Conservation (phyloP, 2,329 filamentous ascomycete species). For the Trichoderma guizhouense region DNA sequence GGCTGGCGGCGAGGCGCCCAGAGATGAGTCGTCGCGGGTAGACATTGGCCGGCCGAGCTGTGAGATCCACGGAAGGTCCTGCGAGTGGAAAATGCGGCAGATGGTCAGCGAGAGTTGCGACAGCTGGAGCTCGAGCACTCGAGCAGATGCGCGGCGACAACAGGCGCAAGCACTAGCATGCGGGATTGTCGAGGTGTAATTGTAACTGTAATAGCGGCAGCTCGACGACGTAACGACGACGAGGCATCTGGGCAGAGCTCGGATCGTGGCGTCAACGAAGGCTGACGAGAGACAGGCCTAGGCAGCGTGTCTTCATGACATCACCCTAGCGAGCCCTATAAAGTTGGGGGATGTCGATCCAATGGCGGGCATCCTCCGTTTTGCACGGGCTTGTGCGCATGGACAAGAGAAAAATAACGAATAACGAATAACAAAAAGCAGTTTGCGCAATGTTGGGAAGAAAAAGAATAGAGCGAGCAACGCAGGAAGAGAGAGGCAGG, state of each 20-base stretch:
- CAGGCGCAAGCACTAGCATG: neutral
- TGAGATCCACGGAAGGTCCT: slow-evolving; percentile 51
- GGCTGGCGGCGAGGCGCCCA: slow-evolving; percentile 34
- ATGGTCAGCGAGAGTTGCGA: slow-evolving; percentile 13
- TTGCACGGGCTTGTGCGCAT: neutral
- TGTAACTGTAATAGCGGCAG: neutral
- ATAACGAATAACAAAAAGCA: neutral
- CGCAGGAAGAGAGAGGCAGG: neutral
- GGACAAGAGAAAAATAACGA: neutral
- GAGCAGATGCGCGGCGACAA: neutral
- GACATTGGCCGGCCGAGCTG: slow-evolving; percentile 41
- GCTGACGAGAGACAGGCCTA: slow-evolving; percentile 4
- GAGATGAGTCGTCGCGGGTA: slow-evolving; percentile 37
- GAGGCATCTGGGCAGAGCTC: slow-evolving; percentile 2
- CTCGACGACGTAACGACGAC: neutral
- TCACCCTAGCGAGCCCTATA: slow-evolving; percentile 7
- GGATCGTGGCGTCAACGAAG: slow-evolving; percentile 9
- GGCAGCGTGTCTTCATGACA: slow-evolving; percentile 14
- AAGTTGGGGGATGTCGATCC: slow-evolving; percentile 1
- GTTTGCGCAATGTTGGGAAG: neutral
- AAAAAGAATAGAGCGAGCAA: neutral
- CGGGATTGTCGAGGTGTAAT: neutral
- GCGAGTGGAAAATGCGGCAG: slow-evolving; percentile 10
- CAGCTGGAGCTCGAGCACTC: neutral
- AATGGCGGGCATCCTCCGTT: neutral